Evolutionary conservation across 208 protist species (phyloP).

Genomic region (Leishmania guyanensis): DNA sequence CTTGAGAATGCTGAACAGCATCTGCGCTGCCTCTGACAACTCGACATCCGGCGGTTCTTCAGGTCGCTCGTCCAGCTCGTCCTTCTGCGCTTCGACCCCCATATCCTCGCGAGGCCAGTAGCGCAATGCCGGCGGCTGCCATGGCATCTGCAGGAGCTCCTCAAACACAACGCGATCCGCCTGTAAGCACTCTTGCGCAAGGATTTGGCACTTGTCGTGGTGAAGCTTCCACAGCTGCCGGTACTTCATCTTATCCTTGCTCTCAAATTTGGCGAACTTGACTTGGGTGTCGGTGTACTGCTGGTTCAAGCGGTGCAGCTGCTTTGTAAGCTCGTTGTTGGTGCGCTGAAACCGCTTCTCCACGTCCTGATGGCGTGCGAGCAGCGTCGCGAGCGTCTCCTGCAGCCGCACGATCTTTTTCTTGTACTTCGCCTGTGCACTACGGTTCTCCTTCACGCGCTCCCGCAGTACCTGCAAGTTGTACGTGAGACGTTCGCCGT

Average conservation of each 20-base stretch:
- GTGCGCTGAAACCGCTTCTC: slow-evolving; percentile 90
- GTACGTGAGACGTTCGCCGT: slow-evolving; percentile 96
- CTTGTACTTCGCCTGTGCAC: slow-evolving; percentile 93
- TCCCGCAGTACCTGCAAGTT: slow-evolving; percentile 96
- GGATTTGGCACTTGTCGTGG: slow-evolving; percentile 88
- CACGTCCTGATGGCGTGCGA: slow-evolving; percentile 90
- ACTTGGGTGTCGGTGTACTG: slow-evolving; percentile 96
- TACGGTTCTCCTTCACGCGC: slow-evolving; percentile 95
- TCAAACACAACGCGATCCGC: slow-evolving; percentile 96
- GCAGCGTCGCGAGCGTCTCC: slow-evolving; percentile 89
- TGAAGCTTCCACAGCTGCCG: slow-evolving; percentile 95
- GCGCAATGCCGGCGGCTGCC: slow-evolving; percentile 80
- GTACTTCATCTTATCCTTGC: slow-evolving; percentile 93
- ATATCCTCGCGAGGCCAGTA: slow-evolving; percentile 78
- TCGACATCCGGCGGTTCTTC: slow-evolving; percentile 60
- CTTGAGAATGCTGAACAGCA: slow-evolving; percentile 88
- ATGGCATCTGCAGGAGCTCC: slow-evolving; percentile 92
- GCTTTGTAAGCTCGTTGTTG: slow-evolving; percentile 95
- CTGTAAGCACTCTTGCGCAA: slow-evolving; percentile 88
- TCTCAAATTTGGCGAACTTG: slow-evolving; percentile 95
- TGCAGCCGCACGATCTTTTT: slow-evolving; percentile 87
- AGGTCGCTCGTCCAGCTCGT: slow-evolving; percentile 46
- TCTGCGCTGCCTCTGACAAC: slow-evolving; percentile 75
- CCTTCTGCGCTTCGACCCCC: slow-evolving; percentile 41
- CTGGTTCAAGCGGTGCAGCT: slow-evolving; percentile 91